Base-by-base conservation (phyloP, 805 yeast genomes). In the Candida silvatica region DNA sequence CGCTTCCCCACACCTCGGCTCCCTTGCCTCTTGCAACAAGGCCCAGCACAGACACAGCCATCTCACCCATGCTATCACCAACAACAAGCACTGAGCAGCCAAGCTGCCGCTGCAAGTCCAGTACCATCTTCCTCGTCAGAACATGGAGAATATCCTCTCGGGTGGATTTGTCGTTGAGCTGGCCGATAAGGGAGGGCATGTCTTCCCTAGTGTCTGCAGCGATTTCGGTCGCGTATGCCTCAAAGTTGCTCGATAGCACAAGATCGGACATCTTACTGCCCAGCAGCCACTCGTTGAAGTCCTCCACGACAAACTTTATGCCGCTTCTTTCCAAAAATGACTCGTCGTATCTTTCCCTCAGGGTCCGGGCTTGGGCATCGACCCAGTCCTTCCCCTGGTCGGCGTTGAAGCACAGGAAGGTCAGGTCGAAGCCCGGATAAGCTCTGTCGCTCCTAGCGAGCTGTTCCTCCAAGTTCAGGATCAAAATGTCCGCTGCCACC, bases 21-120 rank as follows among this genome's bases (percentile, higher is more conserved):
- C 96, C 97, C 41, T 95, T 69, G 9, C 97, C 97, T 47, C 79
- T 83, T 4, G 86, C 87, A 0, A 94, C 80, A 36, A 83, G 57
- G 0, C 94, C 67, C 23, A 90, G 63, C n/a, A 83, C 75, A 41
- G 77, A 77, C 47, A 80, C 85, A 1, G 97, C 94, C 17, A 88
- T 52, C 28, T 77, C 67, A 1, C 95, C 82, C 94, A 85, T 83
- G 19, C 82, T 76, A 49, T 79, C 83, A 2, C 90, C 85, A 61
- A 75, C 74, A 6, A 86, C 33, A 3, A 85, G 59, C n/a, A 82
- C 67, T n/a, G 67, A 61, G 45, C 77, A 70, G 0, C 55, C 48
- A 12, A 62, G 56, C 9, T 58, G 54, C 5, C 46, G 44, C 0
- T 87, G 84, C 9, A 67, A 53, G 20, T 61, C 52, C 22, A 65